These are phyloP conservation scores for Gossypium gossypioides DNA, from an alignment of 441 rosid genomes.

Conservation along the genomic window DNA sequence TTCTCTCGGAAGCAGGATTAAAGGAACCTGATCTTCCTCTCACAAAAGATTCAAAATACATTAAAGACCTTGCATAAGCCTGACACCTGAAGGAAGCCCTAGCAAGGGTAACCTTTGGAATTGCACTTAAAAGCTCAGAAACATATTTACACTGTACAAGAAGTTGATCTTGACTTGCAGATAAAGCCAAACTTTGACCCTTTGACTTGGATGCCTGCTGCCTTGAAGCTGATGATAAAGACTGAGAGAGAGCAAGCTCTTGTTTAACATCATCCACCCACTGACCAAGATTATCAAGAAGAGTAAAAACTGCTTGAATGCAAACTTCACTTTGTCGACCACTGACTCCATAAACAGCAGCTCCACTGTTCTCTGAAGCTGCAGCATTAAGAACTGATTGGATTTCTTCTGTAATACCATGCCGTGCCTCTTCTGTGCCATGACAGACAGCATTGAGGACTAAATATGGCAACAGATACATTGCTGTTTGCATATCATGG, in stretches of 20 bases:
- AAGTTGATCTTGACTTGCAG: constrained; percentile 63
- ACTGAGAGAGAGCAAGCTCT: constrained; percentile 72
- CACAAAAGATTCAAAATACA: constrained; percentile 95
- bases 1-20: constrained; percentile 86
- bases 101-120: constrained; percentile 87
- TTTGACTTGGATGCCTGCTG: constrained; percentile 58
- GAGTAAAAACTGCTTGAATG: constrained; percentile 90
- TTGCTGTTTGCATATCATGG: constrained; percentile 91
- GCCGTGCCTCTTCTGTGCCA: constrained; percentile 79
- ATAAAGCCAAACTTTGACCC: constrained; percentile 40
- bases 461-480: constrained; percentile 84
- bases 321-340: constrained; percentile 91
- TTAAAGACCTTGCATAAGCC: constrained; percentile 94
- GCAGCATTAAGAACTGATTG: constrained; percentile 89
- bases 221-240: constrained; percentile 49
- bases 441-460: constrained; percentile 90
- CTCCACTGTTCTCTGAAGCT: constrained; percentile 64
- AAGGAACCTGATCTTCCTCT: constrained; percentile 84
- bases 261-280: constrained; percentile 96
- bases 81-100: constrained; percentile 90
- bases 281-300: constrained; percentile 97
- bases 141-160: constrained; percentile 84
- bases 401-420: constrained; percentile 78
- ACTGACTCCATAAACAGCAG: constrained; percentile 41
- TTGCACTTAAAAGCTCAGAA: constrained; percentile 70